These are phyloP conservation scores for Citrus cavaleriei DNA, from an alignment of 345 rosid genomes.

Conservation along the genomic window DNA sequence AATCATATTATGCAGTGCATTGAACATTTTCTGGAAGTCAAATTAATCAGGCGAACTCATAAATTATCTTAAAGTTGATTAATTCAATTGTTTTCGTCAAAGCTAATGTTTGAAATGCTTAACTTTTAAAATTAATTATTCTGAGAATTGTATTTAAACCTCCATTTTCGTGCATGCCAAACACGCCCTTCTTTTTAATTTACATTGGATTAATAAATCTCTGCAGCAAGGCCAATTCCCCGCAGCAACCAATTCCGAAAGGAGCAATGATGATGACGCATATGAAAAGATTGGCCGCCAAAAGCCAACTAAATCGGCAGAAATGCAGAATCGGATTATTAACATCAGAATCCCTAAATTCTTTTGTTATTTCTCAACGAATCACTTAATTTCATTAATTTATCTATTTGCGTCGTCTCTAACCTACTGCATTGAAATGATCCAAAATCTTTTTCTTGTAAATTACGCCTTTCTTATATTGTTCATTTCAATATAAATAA, in stretches of 20 bases:
- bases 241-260: not conserved
- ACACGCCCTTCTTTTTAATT: not conserved
- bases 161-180: not conserved
- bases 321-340: not conserved
- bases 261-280: not conserved
- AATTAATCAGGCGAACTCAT: not conserved
- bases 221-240: not conserved
- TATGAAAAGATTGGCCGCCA: conserved; percentile 10
- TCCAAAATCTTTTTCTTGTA: no score
- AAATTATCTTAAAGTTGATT: not conserved
- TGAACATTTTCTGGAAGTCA: not conserved
- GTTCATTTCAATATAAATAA: no score
- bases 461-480: no score
- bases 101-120: not conserved
- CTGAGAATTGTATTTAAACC: no score
- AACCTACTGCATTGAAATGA: not conserved
- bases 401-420: not conserved
- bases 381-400: no score
- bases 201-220: not conserved
- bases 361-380: not conserved
- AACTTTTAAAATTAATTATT: no score
- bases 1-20: not conserved
- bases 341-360: not conserved
- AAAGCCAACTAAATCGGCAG: not conserved
- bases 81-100: not conserved